Conservation (phyloP, 768 basidiomycete species). For the Erythrobasidium yunnanense region DNA sequence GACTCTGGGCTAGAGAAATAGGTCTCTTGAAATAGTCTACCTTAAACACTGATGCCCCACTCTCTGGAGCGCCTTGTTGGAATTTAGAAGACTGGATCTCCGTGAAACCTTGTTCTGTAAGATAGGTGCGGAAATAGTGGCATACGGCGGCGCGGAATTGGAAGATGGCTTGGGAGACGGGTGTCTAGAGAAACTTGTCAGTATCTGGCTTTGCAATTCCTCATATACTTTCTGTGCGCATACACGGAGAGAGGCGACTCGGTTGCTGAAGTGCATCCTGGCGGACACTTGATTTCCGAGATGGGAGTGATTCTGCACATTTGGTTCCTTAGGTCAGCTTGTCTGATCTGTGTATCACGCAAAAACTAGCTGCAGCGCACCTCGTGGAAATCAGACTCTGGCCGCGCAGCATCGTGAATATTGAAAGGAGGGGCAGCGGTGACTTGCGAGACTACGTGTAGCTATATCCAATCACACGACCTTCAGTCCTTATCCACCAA, state of each 20-base stretch:
- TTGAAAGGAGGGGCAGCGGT: constrained; percentile 46
- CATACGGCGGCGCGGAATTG: constrained; percentile 73
- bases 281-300: constrained; percentile 52
- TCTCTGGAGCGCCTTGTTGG: constrained; percentile 89
- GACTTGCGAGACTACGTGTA: constrained; percentile 12
- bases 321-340: background rate
- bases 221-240: too few species aligned
- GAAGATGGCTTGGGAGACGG: constrained; percentile 89
- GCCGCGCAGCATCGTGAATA: constrained; percentile 34
- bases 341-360: background rate
- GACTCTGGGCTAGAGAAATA: constrained; percentile 87
- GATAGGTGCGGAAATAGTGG: constrained; percentile 68
- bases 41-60: constrained; percentile 92
- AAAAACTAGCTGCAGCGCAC: background rate
- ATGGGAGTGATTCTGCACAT: constrained; percentile 1
- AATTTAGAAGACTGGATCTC: constrained; percentile 94
- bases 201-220: background rate
- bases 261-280: constrained; percentile 83
- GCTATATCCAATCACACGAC: background rate
- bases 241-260: constrained; percentile 81
- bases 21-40: constrained; percentile 86
- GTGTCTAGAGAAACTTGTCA: constrained; percentile 50
- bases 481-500: too few species aligned
- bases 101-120: constrained; percentile 63
- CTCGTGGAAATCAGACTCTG: constrained; percentile 62